Evolutionary conservation across 2,329 filamentous ascomycete genomes (phyloP), one percentile per base, ranked within the genome.

Genomic region (Ophiostoma sp.): DNA sequence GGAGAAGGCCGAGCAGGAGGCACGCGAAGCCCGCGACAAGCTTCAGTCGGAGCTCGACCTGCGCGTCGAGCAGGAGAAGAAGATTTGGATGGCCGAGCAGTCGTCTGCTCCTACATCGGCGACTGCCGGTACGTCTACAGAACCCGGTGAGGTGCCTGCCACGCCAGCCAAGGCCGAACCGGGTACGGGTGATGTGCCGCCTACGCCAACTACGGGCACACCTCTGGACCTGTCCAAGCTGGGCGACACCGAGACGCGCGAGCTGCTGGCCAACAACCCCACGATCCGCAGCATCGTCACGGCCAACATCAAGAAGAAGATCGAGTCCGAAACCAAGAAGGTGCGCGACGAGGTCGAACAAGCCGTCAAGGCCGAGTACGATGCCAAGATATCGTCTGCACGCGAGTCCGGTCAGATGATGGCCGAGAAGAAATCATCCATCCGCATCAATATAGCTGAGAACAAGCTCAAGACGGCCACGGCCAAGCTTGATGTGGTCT

Each of bases 361-460:
- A 36, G 77, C 80, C 4, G 72, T 85, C 48, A 85, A 85, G 79
- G 75, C 78, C 11, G 85, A 89, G 73, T 85, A 83, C 71, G 87
- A 90, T 69, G 82, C 84, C 55, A 90, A 88, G 81, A 82, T 88
- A 28, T 77, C 79, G 15, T 84, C 86, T 69, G 88, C 87, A 12
- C 84, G 85, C 71, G 87, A 91, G 75, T 87, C 92, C 80, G 91
- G 91, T 2, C 88, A 92, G 70, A 87, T 92, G 75, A 87, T 96
- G 83, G 90, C 91, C 61, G 89, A 90, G 48, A 95, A 95, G 84
- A 93, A 93, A 80, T 89, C 88, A 71, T 89, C 89, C 1, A 84
- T 93, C 68, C 92, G 92, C 76, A 86, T 95, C 76, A 95, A 94
- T 80, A 92, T 97, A 89, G 85, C 90, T 6, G 91, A 95, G 77